Percentiles rank a stretch among this genome's conserved stretches.
Conservation (phyloP, 495 filamentous ascomycete genomes). For the Tuber melanosporum region DNA sequence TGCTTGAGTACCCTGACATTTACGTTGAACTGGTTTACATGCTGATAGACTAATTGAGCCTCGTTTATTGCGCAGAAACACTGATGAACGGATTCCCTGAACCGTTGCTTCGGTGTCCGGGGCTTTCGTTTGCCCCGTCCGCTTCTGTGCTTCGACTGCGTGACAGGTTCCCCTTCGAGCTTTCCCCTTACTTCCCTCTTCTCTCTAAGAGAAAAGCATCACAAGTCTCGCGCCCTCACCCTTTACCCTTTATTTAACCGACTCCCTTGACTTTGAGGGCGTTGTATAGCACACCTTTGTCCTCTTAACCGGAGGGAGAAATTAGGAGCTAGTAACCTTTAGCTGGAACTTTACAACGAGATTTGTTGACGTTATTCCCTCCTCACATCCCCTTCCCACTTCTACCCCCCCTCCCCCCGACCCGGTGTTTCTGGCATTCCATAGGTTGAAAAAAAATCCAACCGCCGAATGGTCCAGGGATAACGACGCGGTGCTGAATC, state of each 20-base stretch:
- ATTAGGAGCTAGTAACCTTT: not conserved
- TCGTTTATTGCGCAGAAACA: conserved; percentile 13
- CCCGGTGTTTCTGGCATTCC: not conserved
- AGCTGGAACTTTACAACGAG: not conserved
- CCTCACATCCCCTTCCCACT: not conserved
- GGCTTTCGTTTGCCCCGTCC: conserved; percentile 22
- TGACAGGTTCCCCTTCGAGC: not conserved
- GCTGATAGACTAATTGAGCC: not conserved
- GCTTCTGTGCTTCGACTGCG: not conserved
- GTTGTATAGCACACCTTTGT: not conserved
- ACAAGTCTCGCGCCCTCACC: not conserved
- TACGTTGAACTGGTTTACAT: not conserved
- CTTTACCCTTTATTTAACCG: not conserved
- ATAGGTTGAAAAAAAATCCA: not conserved
- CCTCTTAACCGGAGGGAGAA: not conserved
- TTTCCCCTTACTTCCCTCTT: not conserved
- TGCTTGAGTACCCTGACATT: conserved; percentile 1
- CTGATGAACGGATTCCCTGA: conserved; percentile 25
- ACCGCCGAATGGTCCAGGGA: not conserved
- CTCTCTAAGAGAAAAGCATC: not conserved
- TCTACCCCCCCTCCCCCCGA: not conserved
- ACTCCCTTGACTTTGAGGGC: not conserved
- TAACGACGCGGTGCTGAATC: not conserved
- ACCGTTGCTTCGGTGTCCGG: conserved; percentile 23
- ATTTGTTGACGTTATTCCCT: not conserved